These are phyloP conservation scores for Gentiana dahurica DNA, from an alignment of 257 asterid genomes.

Conservation along the genomic window DNA sequence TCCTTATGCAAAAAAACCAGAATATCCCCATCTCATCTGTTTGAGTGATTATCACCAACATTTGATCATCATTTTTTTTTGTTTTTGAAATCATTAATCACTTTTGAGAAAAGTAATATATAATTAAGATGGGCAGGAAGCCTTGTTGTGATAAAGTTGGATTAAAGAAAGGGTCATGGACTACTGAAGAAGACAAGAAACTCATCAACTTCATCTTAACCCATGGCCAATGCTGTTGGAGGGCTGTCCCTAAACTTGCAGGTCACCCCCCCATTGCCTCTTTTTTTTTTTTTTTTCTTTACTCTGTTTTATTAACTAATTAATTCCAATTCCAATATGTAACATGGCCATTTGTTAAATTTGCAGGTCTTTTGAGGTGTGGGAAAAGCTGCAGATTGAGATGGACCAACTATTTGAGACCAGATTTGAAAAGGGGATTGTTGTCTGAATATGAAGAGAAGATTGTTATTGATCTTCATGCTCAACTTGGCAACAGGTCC, in stretches of 20 bases:
- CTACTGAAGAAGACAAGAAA: slow-evolving; percentile 80
- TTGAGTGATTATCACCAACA: background rate
- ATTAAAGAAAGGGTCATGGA: slow-evolving; percentile 94
- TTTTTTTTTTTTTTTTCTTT: background rate
- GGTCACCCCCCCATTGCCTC: slow-evolving; percentile 25
- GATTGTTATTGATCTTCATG: slow-evolving; percentile 94
- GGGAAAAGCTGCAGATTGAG: slow-evolving; percentile 94
- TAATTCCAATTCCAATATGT: slow-evolving; percentile 3
- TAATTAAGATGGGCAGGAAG: slow-evolving; percentile 61
- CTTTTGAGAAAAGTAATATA: background rate
- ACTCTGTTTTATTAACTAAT: background rate
- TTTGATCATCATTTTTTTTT: background rate
- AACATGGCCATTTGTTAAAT: background rate
- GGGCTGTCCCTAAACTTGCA: slow-evolving; percentile 94
- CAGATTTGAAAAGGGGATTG: slow-evolving; percentile 88
- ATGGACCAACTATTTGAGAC: slow-evolving; percentile 91
- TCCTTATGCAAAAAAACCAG: background rate
- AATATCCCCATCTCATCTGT: background rate
- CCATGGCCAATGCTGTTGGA: slow-evolving; percentile 98
- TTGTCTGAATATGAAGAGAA: slow-evolving; percentile 84
- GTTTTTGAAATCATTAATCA: background rate
- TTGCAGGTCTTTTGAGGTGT: slow-evolving; percentile 76
- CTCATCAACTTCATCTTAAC: slow-evolving; percentile 65
- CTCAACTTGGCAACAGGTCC: slow-evolving; percentile 93
- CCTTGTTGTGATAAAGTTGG: slow-evolving; percentile 98